These are phyloP conservation scores for Fusarium brevicatenulatum DNA, from an alignment of 2,329 filamentous ascomycete genomes.

Conservation along the genomic window DNA sequence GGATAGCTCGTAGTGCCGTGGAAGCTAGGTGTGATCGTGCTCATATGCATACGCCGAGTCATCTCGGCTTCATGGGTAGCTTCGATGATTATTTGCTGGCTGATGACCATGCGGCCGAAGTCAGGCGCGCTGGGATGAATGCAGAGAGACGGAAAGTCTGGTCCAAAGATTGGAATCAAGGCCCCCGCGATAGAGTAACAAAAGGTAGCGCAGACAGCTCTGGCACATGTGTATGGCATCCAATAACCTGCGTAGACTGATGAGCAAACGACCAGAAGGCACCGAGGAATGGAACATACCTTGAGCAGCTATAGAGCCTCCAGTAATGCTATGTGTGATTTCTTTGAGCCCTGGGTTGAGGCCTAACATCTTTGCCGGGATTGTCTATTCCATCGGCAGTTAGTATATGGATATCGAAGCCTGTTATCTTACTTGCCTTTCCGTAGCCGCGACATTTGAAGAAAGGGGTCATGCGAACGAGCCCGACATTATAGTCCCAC, in stretches of 20 bases:
- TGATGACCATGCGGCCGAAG: slow-evolving; percentile 75
- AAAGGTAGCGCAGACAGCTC: slow-evolving; percentile 88
- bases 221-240: slow-evolving; percentile 91
- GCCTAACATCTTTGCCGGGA: slow-evolving; percentile 83
- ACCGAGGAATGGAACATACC: slow-evolving; percentile 60
- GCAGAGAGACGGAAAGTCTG: slow-evolving; percentile 80
- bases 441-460: slow-evolving; percentile 90
- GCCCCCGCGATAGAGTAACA: slow-evolving; percentile 86
- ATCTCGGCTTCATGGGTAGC: slow-evolving; percentile 60
- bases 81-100: slow-evolving; percentile 61
- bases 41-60: slow-evolving; percentile 35
- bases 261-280: slow-evolving; percentile 14
- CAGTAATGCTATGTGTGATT: slow-evolving; percentile 95
- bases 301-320: slow-evolving; percentile 89
- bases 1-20: slow-evolving; percentile 34
- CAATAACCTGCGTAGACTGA: slow-evolving; percentile 79
- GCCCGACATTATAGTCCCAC: slow-evolving; percentile 97
- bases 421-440: slow-evolving; percentile 69
- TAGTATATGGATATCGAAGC: slow-evolving; percentile 4
- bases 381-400: slow-evolving; percentile 69
- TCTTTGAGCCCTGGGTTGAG: slow-evolving; percentile 84
- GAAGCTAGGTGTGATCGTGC: slow-evolving; percentile 7
- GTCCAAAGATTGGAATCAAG: slow-evolving; percentile 90
- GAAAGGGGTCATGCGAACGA: slow-evolving; percentile 92
- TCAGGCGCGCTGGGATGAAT: slow-evolving; percentile 69